Evolutionary conservation across 306 rosid species (phyloP).

Genomic region (Dalbergia oliveri): DNA sequence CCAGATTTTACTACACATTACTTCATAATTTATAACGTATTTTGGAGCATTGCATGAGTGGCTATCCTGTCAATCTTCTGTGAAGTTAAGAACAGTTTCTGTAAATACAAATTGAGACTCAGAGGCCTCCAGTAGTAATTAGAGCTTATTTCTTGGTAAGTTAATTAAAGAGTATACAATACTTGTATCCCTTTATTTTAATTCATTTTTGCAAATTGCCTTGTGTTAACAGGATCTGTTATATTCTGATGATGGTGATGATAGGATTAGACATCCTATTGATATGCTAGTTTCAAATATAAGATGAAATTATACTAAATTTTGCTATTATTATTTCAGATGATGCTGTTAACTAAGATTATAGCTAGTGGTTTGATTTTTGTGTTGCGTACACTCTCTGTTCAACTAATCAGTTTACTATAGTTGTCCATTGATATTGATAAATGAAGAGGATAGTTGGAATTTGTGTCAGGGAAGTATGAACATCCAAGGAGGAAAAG

Average conservation of each 20-base stretch:
- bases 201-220: background rate
- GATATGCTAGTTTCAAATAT: background rate
- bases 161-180: conserved; percentile 43
- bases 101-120: conserved; percentile 67
- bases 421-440: background rate
- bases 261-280: conserved; percentile 1
- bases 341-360: background rate
- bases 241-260: background rate
- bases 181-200: conserved; percentile 30
- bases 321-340: background rate
- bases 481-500: too few species aligned
- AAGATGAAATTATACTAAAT: background rate
- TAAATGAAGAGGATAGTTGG: background rate
- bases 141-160: conserved; percentile 83
- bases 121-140: conserved; percentile 72
- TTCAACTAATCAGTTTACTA: background rate
- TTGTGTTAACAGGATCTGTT: background rate
- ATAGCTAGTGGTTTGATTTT: background rate
- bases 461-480: conserved; percentile 1
- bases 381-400: conserved; percentile 4
- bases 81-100: conserved; percentile 73
- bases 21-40: conserved; percentile 54
- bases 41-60: conserved; percentile 72
- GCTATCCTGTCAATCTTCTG: conserved; percentile 68
- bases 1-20: conserved; percentile 58